These are phyloP conservation scores for Fomitopsis serialis DNA, from an alignment of 768 basidiomycete species.

Conservation along the genomic window DNA sequence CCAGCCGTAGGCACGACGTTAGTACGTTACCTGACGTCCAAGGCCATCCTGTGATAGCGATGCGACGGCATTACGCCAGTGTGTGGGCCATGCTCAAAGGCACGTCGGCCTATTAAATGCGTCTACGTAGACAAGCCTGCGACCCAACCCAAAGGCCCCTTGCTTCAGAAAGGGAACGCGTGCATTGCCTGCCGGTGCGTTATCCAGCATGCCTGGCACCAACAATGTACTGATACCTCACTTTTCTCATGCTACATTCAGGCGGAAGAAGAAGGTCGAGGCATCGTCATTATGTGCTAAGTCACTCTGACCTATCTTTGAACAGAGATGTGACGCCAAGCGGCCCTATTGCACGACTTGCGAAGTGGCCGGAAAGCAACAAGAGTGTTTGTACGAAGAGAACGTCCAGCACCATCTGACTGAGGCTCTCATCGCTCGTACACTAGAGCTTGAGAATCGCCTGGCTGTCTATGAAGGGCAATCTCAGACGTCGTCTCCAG, in stretches of 20 bases:
- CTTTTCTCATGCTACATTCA: background rate
- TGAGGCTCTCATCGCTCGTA: conserved; percentile 13
- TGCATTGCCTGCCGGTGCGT: conserved; percentile 19
- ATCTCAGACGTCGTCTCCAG: background rate
- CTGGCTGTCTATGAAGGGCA: conserved; percentile 14
- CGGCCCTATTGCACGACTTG: conserved; percentile 21
- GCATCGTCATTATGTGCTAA: background rate
- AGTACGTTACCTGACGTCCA: too few species aligned
- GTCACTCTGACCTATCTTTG: background rate
- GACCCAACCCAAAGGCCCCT: conserved; percentile 14
- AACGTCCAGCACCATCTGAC: conserved; percentile 14
- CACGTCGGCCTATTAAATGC: conserved; percentile 18
- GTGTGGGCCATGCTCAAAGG: conserved; percentile 21
- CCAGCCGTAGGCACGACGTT: too few species aligned
- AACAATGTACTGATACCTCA: background rate
- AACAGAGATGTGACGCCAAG: conserved; percentile 22
- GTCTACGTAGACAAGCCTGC: conserved; percentile 6
- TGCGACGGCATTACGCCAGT: conserved; percentile 18
- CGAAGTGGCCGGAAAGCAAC: conserved; percentile 18
- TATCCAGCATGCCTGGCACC: background rate
- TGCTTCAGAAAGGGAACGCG: conserved; percentile 22
- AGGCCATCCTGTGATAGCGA: conserved; percentile 10
- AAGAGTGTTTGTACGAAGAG: conserved; percentile 21
- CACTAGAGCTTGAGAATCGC: conserved; percentile 15
- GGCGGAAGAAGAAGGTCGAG: conserved; percentile 22